Evolutionary conservation across 2,329 filamentous ascomycete genomes (phyloP).

Genomic region (Pezicula rhizophila): DNA sequence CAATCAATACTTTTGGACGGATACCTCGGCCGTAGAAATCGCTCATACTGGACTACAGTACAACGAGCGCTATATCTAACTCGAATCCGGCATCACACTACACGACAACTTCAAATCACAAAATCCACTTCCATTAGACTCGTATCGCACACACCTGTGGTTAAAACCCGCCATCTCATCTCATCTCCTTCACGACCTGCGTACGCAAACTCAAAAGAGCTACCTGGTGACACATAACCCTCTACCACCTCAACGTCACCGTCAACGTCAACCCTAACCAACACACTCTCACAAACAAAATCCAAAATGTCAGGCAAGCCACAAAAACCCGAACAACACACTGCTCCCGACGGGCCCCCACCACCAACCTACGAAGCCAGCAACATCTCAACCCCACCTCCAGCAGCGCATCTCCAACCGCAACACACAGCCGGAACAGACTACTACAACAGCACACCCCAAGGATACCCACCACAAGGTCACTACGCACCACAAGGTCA

Average conservation of each 20-base stretch:
- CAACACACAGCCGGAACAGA: slow-evolving; percentile 11
- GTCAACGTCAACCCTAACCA: no score
- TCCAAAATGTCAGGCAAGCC: slow-evolving; percentile 9
- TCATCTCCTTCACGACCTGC: no score
- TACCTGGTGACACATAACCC: not conserved
- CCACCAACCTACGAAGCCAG: slow-evolving; percentile 19
- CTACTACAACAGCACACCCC: slow-evolving; percentile 15
- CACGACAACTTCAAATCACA: no score
- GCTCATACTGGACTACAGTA: no score
- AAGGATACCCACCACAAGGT: slow-evolving; percentile 5
- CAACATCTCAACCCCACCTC: slow-evolving; percentile 4
- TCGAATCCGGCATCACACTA: no score
- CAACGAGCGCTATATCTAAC: no score
- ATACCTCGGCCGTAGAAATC: no score
- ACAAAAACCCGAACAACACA: slow-evolving; percentile 8
- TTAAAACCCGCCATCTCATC: no score
- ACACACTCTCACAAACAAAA: not conserved
- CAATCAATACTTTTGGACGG: no score
- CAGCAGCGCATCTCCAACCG: slow-evolving; percentile 13
- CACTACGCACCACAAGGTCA: not conserved
- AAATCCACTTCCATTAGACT: no score
- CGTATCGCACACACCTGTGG: no score
- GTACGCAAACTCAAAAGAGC: not conserved
- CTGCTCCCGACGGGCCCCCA: slow-evolving; percentile 10
- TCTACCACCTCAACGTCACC: not conserved